Evolutionary conservation across 2,329 filamentous ascomycete genomes (phyloP), one percentile per base, ranked within the genome.

Genomic region (Arthrobotrys conoides): DNA sequence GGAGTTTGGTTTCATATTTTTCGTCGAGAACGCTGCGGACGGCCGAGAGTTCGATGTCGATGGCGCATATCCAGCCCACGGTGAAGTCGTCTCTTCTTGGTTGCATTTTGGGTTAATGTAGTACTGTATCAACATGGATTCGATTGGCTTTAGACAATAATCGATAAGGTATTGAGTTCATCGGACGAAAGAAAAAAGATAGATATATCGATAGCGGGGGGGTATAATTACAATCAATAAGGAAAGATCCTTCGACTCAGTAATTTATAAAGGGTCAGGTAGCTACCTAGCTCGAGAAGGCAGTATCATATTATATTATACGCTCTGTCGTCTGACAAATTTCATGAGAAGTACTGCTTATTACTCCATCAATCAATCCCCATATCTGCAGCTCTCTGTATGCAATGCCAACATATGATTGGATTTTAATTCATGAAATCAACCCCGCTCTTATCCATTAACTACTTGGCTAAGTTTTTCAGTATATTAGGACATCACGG

Each of bases 41-140:
- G 36, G 65, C 65, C 4, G 48, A 27, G 20, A 57, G 22, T 20
- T 68, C 65, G 27, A 57, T 41, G 30, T 12, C 38, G 14, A 68
- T 33, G 22, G 65, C 65, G 33, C 67, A 61, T 46, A 70, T 33
- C 67, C 69, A 71, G 36, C 55, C 57, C 27, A 68, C 49, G 20
- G 65, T 44, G 33, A 38, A 68, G 20, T 68, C 65, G 1, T 41
- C 24, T 36, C n/a, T 46, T 55, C 14, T 57, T 30, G 6, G 27
- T 30, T 3, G 27, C 16, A 68, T 53, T n/a, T 27, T 53, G 9
- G 10, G 14, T 22, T 48, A 30, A 30, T 30, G 4, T 22, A 20
- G 22, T 48, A 9, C 22, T 48, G n/a, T 22, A 48, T 48, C 22
- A 22, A 10, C 6, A 48, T 48, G 16, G 38, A 48, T 20, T 3